Percentiles rank a stretch among this genome's conserved stretches.
phyloP scores from a whole-genome alignment of 1,139 yeast species.

The Saccharomycopsis hybrid region DNA sequence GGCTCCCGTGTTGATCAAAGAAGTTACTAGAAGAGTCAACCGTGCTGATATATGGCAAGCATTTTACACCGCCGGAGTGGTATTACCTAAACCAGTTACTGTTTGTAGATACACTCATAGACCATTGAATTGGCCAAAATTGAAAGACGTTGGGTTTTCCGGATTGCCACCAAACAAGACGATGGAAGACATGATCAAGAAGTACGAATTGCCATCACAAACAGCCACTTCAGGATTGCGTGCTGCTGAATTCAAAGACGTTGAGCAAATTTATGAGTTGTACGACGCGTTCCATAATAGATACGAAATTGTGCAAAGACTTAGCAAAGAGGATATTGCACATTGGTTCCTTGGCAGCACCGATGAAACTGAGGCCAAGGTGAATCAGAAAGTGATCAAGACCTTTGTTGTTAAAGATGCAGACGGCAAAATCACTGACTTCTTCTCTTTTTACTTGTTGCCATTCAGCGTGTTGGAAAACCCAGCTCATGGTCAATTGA shows the following conservation, averaged over 20 bases:
- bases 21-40: slow-evolving; percentile 90
- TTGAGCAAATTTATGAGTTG: slow-evolving; percentile 55
- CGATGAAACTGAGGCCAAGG: slow-evolving; percentile 26
- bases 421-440: slow-evolving; percentile 69
- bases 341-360: slow-evolving; percentile 65
- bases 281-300: slow-evolving; percentile 57
- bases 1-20: slow-evolving; percentile 90
- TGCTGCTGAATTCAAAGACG: slow-evolving; percentile 52
- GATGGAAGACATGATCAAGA: slow-evolving; percentile 74
- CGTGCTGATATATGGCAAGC: slow-evolving; percentile 90
- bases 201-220: slow-evolving; percentile 61
- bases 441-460: slow-evolving; percentile 79
- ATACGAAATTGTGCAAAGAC: slow-evolving; percentile 68
- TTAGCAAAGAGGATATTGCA: slow-evolving; percentile 60
- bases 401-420: slow-evolving; percentile 70
- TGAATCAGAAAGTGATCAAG: slow-evolving; percentile 49
- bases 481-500: slow-evolving; percentile 57
- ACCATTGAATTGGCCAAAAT: slow-evolving; percentile 85
- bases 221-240: slow-evolving; percentile 51
- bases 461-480: slow-evolving; percentile 82
- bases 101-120: slow-evolving; percentile 91
- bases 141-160: slow-evolving; percentile 84
- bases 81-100: slow-evolving; percentile 88
- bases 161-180: slow-evolving; percentile 73
- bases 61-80: slow-evolving; percentile 85